These are phyloP conservation scores for Ilyonectria destructans DNA, from an alignment of 2,329 filamentous ascomycete species.

Conservation along the genomic window DNA sequence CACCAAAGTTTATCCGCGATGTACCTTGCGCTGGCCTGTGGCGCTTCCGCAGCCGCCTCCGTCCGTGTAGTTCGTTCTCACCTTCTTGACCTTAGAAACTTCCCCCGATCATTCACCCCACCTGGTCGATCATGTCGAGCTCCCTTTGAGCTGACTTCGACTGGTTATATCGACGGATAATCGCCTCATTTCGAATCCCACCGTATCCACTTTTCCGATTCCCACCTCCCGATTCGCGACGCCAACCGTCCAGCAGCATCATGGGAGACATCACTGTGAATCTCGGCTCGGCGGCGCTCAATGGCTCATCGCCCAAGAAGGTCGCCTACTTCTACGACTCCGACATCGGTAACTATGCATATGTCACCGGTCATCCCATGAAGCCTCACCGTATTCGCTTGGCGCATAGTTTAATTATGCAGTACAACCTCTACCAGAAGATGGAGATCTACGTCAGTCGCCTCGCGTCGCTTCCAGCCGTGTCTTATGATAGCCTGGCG, in stretches of 20 bases:
- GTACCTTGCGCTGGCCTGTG: constrained; percentile 33
- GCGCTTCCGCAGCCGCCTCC: constrained; percentile 40
- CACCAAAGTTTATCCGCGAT: constrained; percentile 52
- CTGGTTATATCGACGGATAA: constrained; percentile 19
- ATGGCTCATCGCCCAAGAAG: constrained; percentile 75
- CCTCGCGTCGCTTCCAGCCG: neutral
- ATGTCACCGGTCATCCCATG: constrained; percentile 97
- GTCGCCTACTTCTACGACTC: constrained; percentile 99
- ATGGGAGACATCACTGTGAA: constrained; percentile 59
- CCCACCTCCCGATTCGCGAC: constrained; percentile 37
- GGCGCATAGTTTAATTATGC: constrained; percentile 95
- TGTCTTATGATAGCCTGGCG: neutral
- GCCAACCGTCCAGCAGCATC: constrained; percentile 37
- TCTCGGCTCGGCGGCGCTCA: constrained; percentile 65
- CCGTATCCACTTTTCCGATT: constrained; percentile 24
- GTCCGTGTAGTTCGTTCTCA: constrained; percentile 39
- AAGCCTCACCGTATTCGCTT: constrained; percentile 97
- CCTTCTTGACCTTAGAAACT: constrained; percentile 35
- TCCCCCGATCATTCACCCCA: constrained; percentile 30
- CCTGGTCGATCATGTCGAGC: constrained; percentile 43
- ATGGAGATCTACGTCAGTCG: constrained; percentile 94
- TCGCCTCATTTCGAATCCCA: constrained; percentile 11
- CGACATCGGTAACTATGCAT: constrained; percentile 98
- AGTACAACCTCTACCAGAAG: constrained; percentile 95
- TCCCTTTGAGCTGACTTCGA: constrained; percentile 38